Evolutionary conservation across 78 protist genomes (phyloP).

Genomic region (Planoprotostelium fungivorum): DNA sequence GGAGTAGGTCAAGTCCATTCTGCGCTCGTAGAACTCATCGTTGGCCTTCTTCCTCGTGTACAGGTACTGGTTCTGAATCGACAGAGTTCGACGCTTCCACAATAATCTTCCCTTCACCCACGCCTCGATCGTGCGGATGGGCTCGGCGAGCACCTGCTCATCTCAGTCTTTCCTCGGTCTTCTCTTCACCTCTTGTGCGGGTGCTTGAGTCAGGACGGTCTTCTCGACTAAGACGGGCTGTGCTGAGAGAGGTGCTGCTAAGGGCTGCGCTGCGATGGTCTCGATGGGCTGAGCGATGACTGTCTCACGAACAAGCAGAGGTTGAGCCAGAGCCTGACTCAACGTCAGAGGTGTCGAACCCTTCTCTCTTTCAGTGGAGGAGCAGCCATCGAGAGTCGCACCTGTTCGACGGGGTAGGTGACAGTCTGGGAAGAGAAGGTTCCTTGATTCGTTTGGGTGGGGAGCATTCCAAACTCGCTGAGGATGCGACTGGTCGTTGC

Average conservation of each 20-base stretch:
- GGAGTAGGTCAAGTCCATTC: background rate
- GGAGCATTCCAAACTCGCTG: background rate
- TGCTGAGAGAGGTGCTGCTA: too few species aligned
- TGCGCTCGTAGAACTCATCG: background rate
- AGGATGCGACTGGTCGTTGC: background rate
- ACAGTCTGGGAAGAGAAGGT: background rate
- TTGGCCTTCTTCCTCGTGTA: background rate
- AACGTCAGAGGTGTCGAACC: background rate
- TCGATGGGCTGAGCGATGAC: too few species aligned
- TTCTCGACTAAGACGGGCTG: too few species aligned
- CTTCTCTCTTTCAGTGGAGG: background rate
- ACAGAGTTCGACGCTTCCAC: background rate
- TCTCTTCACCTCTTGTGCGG: too few species aligned
- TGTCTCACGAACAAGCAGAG: too few species aligned
- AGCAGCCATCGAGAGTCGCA: background rate
- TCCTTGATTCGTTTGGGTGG: background rate
- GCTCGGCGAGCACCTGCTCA: too few species aligned
- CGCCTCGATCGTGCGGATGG: background rate
- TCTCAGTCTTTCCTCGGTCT: too few species aligned
- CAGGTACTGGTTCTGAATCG: background rate
- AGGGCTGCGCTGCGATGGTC: too few species aligned
- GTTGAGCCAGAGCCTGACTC: background rate
- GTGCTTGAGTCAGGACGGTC: too few species aligned
- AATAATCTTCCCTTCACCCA: background rate
- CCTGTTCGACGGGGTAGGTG: background rate